Percentiles rank a stretch among this genome's conserved stretches.
Evolutionary conservation across 2,329 filamentous ascomycete genomes (phyloP).

Genomic region (Fusarium sp.): DNA sequence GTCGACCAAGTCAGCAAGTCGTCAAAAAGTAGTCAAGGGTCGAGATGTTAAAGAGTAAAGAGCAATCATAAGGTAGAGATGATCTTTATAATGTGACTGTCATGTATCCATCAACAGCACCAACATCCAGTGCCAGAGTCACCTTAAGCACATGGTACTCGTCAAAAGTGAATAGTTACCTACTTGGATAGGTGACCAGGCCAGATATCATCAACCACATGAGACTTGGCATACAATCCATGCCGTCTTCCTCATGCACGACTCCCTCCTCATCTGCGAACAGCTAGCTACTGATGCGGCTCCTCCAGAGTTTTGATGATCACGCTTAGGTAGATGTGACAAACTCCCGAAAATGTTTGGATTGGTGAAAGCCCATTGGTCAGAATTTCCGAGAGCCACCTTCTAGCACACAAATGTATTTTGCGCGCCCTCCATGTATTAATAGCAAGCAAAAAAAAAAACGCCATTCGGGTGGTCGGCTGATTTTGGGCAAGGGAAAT

Average conservation of each 20-base stretch:
- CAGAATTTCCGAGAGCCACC: background rate
- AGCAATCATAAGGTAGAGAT: background rate
- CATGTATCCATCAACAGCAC: background rate
- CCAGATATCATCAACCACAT: background rate
- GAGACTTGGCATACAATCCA: background rate
- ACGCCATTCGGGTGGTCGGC: background rate
- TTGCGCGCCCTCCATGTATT: background rate
- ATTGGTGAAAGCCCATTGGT: conserved; percentile 8
- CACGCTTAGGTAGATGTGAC: background rate
- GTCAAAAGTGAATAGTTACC: background rate
- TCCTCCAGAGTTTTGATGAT: background rate
- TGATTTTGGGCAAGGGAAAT: background rate
- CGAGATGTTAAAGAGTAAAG: background rate
- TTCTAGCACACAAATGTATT: no score
- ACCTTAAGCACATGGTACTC: background rate
- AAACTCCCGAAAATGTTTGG: background rate
- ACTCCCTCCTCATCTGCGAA: background rate
- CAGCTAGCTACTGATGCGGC: background rate
- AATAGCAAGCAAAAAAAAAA: background rate
- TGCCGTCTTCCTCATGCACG: background rate
- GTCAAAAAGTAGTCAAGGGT: background rate
- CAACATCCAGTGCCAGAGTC: background rate
- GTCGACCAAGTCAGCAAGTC: background rate
- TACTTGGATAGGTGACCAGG: background rate
- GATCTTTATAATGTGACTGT: background rate